Conservation (phyloP, 345 rosid genomes). For the Arabidopsis arenosa region DNA sequence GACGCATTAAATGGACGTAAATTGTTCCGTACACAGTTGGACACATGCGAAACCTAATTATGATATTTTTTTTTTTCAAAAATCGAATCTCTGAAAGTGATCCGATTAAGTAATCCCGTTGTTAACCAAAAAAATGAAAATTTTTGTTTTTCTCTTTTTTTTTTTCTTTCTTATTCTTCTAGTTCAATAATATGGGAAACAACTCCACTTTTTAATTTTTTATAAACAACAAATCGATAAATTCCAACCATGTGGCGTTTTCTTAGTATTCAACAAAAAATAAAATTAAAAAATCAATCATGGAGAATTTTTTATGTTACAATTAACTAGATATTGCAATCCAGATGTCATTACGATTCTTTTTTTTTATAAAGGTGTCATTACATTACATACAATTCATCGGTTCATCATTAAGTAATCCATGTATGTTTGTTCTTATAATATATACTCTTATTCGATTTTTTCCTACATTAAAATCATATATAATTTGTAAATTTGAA, state of each 20-base stretch:
- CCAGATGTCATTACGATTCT: slow-evolving; percentile 18
- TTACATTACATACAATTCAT: background rate
- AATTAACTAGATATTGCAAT: slow-evolving; percentile 4
- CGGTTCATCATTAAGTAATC: slow-evolving; percentile 21
- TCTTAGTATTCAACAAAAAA: background rate
- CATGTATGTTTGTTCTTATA: background rate
- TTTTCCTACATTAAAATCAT: background rate
- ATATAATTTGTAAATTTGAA: background rate
- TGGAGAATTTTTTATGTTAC: slow-evolving; percentile 1
- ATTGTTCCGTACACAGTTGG: background rate
- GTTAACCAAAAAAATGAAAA: background rate
- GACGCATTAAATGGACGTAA: background rate
- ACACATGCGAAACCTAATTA: slow-evolving; percentile 19
- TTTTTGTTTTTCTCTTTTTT: background rate
- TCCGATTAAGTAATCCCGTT: background rate
- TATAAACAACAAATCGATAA: slow-evolving; percentile 9
- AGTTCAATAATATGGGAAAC: background rate
- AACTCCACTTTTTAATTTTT: background rate
- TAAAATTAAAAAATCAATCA: background rate
- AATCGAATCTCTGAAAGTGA: background rate
- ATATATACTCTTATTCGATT: background rate
- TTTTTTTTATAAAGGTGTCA: background rate
- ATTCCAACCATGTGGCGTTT: slow-evolving; percentile 10
- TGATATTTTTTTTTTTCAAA: background rate
- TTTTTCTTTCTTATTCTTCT: too few species aligned